phyloP scores from a whole-genome alignment of 2,329 filamentous ascomycete species.

The Exophiala dermatitidis region DNA sequence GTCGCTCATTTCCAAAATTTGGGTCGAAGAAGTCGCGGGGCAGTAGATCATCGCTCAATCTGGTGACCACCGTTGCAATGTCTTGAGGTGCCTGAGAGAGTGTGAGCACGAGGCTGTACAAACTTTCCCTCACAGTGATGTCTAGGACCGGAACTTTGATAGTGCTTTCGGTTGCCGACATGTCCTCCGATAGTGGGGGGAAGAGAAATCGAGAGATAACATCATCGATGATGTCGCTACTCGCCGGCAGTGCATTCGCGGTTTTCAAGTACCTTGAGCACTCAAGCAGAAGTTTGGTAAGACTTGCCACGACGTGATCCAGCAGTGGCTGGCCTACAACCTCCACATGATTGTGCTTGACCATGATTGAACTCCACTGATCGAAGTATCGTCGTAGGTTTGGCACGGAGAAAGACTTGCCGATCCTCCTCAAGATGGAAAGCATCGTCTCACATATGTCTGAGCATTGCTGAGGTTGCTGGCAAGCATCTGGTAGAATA shows the following conservation, averaged over 20 bases:
- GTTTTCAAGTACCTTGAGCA: slow-evolving; percentile 12
- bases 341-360: slow-evolving; percentile 40
- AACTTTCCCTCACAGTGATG: slow-evolving; percentile 48
- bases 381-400: slow-evolving; percentile 37
- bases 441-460: slow-evolving; percentile 43
- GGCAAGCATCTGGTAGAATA: slow-evolving; percentile 36
- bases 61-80: slow-evolving; percentile 32
- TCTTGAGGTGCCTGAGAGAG: slow-evolving; percentile 48
- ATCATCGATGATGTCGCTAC: slow-evolving; percentile 40
- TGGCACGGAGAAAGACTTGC: slow-evolving; percentile 34
- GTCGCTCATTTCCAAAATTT: slow-evolving; percentile 18
- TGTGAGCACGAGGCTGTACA: slow-evolving; percentile 55
- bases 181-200: slow-evolving; percentile 43
- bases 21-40: slow-evolving; percentile 21
- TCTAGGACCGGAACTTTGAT: slow-evolving; percentile 47
- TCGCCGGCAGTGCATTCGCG: slow-evolving; percentile 15
- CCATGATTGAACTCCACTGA: slow-evolving; percentile 39
- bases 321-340: slow-evolving; percentile 41
- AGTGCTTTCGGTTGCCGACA: slow-evolving; percentile 28
- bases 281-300: slow-evolving; percentile 38
- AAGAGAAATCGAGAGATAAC: slow-evolving; percentile 62
- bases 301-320: slow-evolving; percentile 39
- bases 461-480: slow-evolving; percentile 35
- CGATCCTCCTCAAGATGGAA: slow-evolving; percentile 38
- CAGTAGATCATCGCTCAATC: slow-evolving; percentile 21